Percentiles rank a stretch among this genome's conserved stretches.
phyloP scores from a whole-genome alignment of 805 yeast species.

The Pichia exigua region DNA sequence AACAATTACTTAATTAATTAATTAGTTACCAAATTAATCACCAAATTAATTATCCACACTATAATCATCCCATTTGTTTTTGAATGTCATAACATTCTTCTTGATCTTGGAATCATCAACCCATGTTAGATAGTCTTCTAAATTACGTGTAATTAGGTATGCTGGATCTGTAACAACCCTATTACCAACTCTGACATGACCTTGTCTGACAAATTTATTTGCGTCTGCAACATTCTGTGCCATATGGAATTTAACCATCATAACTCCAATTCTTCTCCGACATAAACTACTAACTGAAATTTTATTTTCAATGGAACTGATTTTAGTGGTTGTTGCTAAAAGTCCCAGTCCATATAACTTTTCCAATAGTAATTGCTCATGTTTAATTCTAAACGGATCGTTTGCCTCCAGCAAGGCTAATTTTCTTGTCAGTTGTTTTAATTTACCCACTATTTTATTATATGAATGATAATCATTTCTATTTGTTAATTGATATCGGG shows the following conservation, averaged over 20 bases:
- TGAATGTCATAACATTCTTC: constrained; percentile 78
- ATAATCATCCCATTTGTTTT: constrained; percentile 62
- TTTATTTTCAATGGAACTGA: constrained; percentile 86
- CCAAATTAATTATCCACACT: constrained; percentile 20
- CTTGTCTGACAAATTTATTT: constrained; percentile 87
- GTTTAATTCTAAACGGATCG: constrained; percentile 81
- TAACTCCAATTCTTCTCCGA: constrained; percentile 86
- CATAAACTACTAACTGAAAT: constrained; percentile 89
- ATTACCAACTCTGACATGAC: constrained; percentile 97
- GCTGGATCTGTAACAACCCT: constrained; percentile 94
- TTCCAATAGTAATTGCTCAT: constrained; percentile 81
- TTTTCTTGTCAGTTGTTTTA: constrained; percentile 80
- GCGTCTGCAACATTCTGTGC: constrained; percentile 86
- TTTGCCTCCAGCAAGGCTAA: constrained; percentile 77
- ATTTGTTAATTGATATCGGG: constrained; percentile 86
- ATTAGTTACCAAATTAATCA: constrained; percentile 10
- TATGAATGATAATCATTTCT: constrained; percentile 95
- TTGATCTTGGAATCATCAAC: constrained; percentile 93
- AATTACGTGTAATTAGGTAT: constrained; percentile 79
- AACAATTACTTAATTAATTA: constrained; percentile 33
- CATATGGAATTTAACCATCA: constrained; percentile 92
- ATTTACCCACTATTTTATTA: constrained; percentile 86
- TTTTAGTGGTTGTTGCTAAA: constrained; percentile 78
- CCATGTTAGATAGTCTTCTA: constrained; percentile 98
- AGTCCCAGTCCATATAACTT: constrained; percentile 87